Evolutionary conservation across 1,139 yeast genomes (phyloP).

Genomic region (Pichia sp.): DNA sequence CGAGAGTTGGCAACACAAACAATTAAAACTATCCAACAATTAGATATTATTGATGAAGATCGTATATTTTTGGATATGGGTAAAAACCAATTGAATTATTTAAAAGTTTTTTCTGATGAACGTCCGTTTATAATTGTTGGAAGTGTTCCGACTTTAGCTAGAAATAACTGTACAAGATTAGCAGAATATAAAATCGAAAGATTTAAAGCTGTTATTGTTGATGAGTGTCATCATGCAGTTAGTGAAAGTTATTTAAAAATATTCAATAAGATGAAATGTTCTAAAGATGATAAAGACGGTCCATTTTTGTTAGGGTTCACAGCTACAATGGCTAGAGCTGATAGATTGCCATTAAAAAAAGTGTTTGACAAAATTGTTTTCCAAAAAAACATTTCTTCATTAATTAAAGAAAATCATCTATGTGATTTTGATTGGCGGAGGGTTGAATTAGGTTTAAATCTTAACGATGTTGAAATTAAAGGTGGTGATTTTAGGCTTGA

Average conservation of each 20-base stretch:
- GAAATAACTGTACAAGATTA: constrained; percentile 39
- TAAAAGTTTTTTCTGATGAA: constrained; percentile 21
- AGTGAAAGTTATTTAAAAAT: constrained; percentile 62
- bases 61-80: constrained; percentile 58
- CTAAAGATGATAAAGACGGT: constrained; percentile 29
- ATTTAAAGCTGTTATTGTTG: constrained; percentile 71
- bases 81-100: constrained; percentile 29
- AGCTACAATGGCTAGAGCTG: constrained; percentile 73
- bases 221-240: constrained; percentile 92
- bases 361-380: constrained; percentile 73
- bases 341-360: constrained; percentile 50
- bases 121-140: constrained; percentile 53
- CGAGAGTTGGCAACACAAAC: constrained; percentile 78
- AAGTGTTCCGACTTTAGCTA: constrained; percentile 62
- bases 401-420: constrained; percentile 66
- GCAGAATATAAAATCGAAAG: constrained; percentile 47
- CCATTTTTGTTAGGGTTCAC: constrained; percentile 68
- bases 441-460: constrained; percentile 39
- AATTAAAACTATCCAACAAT: constrained; percentile 38
- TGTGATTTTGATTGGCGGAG: constrained; percentile 64
- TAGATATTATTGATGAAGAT: constrained; percentile 28
- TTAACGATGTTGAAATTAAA: constrained; percentile 31
- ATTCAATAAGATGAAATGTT: constrained; percentile 52
- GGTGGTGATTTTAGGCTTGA: constrained; percentile 48
- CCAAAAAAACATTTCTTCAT: constrained; percentile 57